Conservation (phyloP, 2,329 filamentous ascomycete species). For the Fusarium liriodendri region DNA sequence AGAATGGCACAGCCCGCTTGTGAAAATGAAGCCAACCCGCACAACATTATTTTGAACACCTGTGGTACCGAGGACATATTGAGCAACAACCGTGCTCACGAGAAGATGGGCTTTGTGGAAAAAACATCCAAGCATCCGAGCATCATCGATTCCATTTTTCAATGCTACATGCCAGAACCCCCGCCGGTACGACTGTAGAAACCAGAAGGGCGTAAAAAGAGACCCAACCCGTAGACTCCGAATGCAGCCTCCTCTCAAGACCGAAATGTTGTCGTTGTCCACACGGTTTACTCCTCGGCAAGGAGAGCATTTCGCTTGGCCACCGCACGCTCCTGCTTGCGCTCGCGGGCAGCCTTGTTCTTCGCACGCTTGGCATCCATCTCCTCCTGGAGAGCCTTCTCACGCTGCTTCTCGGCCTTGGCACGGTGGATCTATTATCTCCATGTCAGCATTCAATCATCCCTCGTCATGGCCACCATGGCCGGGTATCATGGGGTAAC, state of each 20-base stretch:
- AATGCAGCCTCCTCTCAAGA: slow-evolving; percentile 68
- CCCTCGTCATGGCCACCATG: not conserved
- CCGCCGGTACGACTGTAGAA: slow-evolving; percentile 62
- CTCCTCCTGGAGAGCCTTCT: slow-evolving; percentile 96
- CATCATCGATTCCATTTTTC: slow-evolving; percentile 65
- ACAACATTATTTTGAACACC: slow-evolving; percentile 39
- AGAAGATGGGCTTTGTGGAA: slow-evolving; percentile 36
- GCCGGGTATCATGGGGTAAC: slow-evolving; percentile 24
- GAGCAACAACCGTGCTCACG: slow-evolving; percentile 29
- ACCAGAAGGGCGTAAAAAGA: slow-evolving; percentile 60
- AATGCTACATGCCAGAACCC: slow-evolving; percentile 68
- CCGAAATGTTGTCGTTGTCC: slow-evolving; percentile 57
- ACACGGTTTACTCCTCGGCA: slow-evolving; percentile 69
- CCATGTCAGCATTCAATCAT: slow-evolving; percentile 31
- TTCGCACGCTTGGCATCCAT: slow-evolving; percentile 99
- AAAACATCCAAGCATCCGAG: slow-evolving; percentile 48
- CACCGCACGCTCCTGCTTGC: slow-evolving; percentile 90
- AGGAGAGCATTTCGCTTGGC: slow-evolving; percentile 91
- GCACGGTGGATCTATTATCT: slow-evolving; percentile 92
- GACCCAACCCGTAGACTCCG: slow-evolving; percentile 70
- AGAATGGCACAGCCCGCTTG: slow-evolving; percentile 2
- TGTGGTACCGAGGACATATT: slow-evolving; percentile 15
- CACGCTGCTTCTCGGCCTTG: slow-evolving; percentile 99
- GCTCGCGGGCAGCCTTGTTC: slow-evolving; percentile 99
- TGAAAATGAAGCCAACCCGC: slow-evolving; percentile 9